These are phyloP conservation scores for Eutrema japonicum DNA, from an alignment of 345 rosid genomes.

Conservation along the genomic window DNA sequence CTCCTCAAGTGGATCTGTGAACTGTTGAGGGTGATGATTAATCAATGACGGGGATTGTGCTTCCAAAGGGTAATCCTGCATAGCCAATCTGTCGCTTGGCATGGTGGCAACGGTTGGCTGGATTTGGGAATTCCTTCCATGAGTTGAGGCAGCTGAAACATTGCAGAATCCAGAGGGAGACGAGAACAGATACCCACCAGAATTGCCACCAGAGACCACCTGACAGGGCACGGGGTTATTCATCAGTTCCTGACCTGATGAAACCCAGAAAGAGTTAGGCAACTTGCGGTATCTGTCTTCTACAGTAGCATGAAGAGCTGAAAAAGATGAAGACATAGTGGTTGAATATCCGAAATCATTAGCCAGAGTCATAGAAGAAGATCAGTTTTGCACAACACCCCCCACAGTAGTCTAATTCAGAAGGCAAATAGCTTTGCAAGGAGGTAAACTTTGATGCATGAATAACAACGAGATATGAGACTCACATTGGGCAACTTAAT, in stretches of 20 bases:
- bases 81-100: slow-evolving; percentile 21
- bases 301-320: slow-evolving; percentile 45
- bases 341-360: slow-evolving; percentile 40
- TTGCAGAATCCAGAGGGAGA: slow-evolving; percentile 42
- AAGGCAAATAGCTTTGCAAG: slow-evolving; percentile 19
- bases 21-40: slow-evolving; percentile 51
- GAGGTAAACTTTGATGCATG: slow-evolving; percentile 9
- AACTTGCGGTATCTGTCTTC: slow-evolving; percentile 50
- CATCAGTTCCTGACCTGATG: slow-evolving; percentile 54
- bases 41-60: slow-evolving; percentile 45
- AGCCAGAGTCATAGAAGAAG: slow-evolving; percentile 35
- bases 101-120: slow-evolving; percentile 31
- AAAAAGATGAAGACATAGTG: slow-evolving; percentile 56
- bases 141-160: slow-evolving; percentile 40
- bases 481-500: slow-evolving; percentile 11
- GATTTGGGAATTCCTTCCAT: slow-evolving; percentile 32
- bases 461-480: slow-evolving; percentile 6
- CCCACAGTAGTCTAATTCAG: background rate
- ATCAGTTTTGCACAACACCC: slow-evolving; percentile 19
- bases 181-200: slow-evolving; percentile 37
- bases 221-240: slow-evolving; percentile 49
- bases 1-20: slow-evolving; percentile 57
- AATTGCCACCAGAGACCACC: slow-evolving; percentile 41
- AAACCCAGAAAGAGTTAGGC: slow-evolving; percentile 50
- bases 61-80: slow-evolving; percentile 47